Percentiles rank a stretch among this genome's conserved stretches.
Evolutionary conservation across 1,284 basidiomycete species (phyloP).

Genomic region (Pulveroboletus sp.): DNA sequence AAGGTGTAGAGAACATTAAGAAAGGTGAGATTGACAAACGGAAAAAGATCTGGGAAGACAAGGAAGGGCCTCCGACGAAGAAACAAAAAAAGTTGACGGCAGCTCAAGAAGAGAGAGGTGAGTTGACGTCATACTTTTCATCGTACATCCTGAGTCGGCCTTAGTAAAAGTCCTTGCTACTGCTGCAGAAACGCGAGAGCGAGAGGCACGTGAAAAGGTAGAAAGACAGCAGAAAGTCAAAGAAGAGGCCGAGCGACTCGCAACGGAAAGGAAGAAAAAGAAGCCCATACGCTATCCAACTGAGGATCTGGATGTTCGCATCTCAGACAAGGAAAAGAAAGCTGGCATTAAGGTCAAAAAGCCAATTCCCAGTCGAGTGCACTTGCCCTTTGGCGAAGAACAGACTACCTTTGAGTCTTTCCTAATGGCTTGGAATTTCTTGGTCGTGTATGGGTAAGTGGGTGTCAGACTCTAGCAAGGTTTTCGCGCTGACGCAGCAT

Average conservation of each 20-base stretch:
- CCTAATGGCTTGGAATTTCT: constrained; percentile 88
- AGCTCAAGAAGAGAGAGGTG: constrained; percentile 71
- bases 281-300: constrained; percentile 85
- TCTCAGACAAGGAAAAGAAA: constrained; percentile 76
- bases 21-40: constrained; percentile 87
- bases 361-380: constrained; percentile 60
- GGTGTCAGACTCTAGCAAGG: not conserved
- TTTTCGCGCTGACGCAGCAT: constrained; percentile 1
- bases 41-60: constrained; percentile 84
- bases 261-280: constrained; percentile 81
- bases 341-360: constrained; percentile 65
- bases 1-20: constrained; percentile 75
- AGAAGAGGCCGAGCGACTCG: constrained; percentile 66
- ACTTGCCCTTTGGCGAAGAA: constrained; percentile 74
- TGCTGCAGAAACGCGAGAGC: constrained; percentile 57
- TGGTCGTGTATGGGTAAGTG: constrained; percentile 86
- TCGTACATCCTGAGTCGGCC: constrained; percentile 10
- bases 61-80: constrained; percentile 72
- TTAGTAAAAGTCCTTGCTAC: constrained; percentile 36
- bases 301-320: constrained; percentile 77
- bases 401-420: constrained; percentile 78
- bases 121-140: constrained; percentile 14
- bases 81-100: constrained; percentile 76
- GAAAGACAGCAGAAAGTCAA: constrained; percentile 63
- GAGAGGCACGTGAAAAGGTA: constrained; percentile 63